Conservation (phyloP, 139 green algal genomes). For the Spirogloea muscicola region DNA sequence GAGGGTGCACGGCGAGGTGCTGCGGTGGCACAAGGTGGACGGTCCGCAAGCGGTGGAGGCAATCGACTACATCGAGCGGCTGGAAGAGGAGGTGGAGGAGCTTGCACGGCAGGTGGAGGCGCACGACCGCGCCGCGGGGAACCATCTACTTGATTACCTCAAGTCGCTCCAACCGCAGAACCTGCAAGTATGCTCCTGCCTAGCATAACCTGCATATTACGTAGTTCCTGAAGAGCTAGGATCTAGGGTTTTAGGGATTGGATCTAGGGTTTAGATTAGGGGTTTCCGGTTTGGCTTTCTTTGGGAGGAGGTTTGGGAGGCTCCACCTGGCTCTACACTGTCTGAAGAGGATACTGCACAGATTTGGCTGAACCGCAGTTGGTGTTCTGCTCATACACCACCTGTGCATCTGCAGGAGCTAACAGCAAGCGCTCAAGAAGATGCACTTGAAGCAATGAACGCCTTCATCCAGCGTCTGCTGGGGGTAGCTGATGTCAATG, state of each 20-base stretch:
- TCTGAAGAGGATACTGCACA: too few relatives aligned
- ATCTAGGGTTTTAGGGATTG: too few relatives aligned
- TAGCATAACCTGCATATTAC: too few relatives aligned
- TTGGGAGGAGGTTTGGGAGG: too few relatives aligned
- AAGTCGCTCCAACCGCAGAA: slow-evolving; percentile 58
- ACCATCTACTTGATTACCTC: slow-evolving; percentile 68
- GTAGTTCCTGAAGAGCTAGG: too few relatives aligned
- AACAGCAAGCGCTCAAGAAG: slow-evolving; percentile 50
- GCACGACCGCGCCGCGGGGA: slow-evolving; percentile 1
- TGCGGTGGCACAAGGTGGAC: slow-evolving; percentile 70
- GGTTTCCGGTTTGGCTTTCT: too few relatives aligned
- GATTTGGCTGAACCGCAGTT: too few relatives aligned
- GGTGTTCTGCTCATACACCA: too few relatives aligned
- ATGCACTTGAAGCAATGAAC: slow-evolving; percentile 80
- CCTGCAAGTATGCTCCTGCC: slow-evolving; percentile 51
- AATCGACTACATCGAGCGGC: slow-evolving; percentile 71
- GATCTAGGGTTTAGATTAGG: too few relatives aligned
- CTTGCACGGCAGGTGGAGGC: slow-evolving; percentile 25
- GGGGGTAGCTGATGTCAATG: slow-evolving; percentile 35
- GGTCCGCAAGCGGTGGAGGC: slow-evolving; percentile 63
- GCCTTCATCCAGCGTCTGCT: slow-evolving; percentile 71
- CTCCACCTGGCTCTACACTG: too few relatives aligned
- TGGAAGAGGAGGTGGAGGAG: slow-evolving; percentile 58
- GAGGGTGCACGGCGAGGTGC: slow-evolving; percentile 68
- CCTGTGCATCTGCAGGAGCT: slow-evolving; percentile 52